These are phyloP conservation scores for Phaeotremella skinneri DNA, from an alignment of 768 basidiomycete genomes.

Conservation along the genomic window DNA sequence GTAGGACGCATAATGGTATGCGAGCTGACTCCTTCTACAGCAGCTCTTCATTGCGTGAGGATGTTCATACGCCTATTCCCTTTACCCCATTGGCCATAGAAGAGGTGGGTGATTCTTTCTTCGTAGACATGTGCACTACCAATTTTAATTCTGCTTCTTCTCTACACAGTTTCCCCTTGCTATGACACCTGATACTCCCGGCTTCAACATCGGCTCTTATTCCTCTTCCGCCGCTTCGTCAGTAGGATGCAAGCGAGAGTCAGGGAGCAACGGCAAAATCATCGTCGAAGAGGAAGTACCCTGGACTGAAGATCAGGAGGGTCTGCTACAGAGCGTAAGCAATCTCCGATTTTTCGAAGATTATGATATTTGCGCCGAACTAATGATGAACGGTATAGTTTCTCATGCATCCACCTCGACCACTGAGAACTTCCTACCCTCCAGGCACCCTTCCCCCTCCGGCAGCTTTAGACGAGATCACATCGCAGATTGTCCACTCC, in stretches of 20 bases:
- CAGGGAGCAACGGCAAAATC: conserved; percentile 4
- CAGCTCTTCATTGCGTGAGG: conserved; percentile 15
- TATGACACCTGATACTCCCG: conserved; percentile 38
- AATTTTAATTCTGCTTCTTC: background rate
- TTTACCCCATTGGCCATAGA: conserved; percentile 20
- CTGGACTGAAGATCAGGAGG: conserved; percentile 40
- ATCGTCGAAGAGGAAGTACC: conserved; percentile 6
- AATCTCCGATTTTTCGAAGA: background rate
- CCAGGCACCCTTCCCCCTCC: conserved; percentile 45
- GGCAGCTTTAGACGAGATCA: conserved; percentile 39
- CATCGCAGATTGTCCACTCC: conserved; percentile 33
- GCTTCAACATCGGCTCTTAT: conserved; percentile 21
- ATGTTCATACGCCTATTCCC: conserved; percentile 20
- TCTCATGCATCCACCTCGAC: conserved; percentile 33
- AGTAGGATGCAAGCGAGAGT: background rate
- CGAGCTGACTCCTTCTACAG: too few species aligned
- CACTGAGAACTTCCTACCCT: conserved; percentile 34
- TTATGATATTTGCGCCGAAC: background rate
- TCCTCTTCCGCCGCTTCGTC: background rate
- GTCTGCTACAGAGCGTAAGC: conserved; percentile 36
- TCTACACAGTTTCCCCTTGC: conserved; percentile 18
- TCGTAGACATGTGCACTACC: background rate
- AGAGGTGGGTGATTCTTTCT: conserved; percentile 6
- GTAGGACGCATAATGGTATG: too few species aligned
- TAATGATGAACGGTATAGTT: conserved; percentile 27